Evolutionary conservation across 129 eudicot species (phyloP).

Genomic region (Artemisia argyi): DNA sequence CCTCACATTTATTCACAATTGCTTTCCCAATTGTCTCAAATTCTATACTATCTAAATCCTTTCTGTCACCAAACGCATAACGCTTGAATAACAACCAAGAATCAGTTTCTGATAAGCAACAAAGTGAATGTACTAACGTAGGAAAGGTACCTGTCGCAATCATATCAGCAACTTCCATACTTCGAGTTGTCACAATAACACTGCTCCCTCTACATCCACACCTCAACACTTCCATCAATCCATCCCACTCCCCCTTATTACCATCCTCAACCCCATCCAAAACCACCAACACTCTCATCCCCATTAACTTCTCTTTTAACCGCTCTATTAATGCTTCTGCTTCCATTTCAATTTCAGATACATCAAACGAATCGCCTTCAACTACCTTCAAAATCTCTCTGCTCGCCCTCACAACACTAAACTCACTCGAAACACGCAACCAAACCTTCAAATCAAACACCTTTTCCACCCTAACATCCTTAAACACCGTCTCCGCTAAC

Average conservation of each 20-base stretch:
- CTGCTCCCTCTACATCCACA: constrained; percentile 22
- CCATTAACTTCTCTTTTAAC: constrained; percentile 18
- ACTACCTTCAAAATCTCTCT: constrained; percentile 28
- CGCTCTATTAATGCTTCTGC: neutral
- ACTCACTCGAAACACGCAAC: constrained; percentile 20
- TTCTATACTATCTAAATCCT: constrained; percentile 6
- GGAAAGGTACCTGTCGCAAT: constrained; percentile 1
- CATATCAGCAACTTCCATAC: constrained; percentile 16
- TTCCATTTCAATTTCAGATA: constrained; percentile 7
- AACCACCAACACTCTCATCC: constrained; percentile 28
- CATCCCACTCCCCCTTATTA: constrained; percentile 20
- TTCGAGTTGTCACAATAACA: constrained; percentile 26
- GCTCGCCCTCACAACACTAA: neutral
- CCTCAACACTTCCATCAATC: constrained; percentile 21
- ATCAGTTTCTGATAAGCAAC: constrained; percentile 25
- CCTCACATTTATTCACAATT: constrained; percentile 33
- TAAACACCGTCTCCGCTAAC: constrained; percentile 23
- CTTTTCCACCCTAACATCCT: constrained; percentile 29
- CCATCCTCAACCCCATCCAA: constrained; percentile 22
- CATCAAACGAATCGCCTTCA: constrained; percentile 18
- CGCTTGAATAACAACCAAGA: constrained; percentile 30
- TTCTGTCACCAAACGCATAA: constrained; percentile 23
- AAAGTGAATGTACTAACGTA: constrained; percentile 10
- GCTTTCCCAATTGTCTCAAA: constrained; percentile 31
- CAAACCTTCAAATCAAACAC: constrained; percentile 31